phyloP scores from a whole-genome alignment of 23 red algal species.

The Gracilaria domingensis region DNA sequence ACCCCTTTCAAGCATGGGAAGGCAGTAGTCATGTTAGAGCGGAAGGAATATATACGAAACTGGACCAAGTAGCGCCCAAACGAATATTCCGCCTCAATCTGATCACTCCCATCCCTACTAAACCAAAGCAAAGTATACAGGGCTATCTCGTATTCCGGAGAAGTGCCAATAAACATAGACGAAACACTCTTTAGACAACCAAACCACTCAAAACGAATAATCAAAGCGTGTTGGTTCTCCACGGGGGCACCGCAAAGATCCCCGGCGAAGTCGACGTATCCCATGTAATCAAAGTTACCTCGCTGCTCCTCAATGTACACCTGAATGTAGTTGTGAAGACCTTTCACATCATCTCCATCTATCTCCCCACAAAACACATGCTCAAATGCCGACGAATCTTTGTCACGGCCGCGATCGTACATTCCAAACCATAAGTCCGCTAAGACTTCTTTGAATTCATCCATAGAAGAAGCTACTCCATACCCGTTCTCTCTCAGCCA shows the following conservation, averaged over 20 bases:
- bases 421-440: constrained; percentile 68
- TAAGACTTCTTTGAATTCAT: constrained; percentile 41
- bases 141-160: constrained; percentile 83
- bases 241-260: constrained; percentile 30
- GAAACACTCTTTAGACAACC: constrained; percentile 44
- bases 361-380: constrained; percentile 84
- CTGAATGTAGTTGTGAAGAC: constrained; percentile 81
- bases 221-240: constrained; percentile 57
- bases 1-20: not conserved
- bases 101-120: not conserved
- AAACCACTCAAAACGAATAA: constrained; percentile 65
- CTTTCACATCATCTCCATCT: constrained; percentile 63
- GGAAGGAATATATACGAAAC: not conserved
- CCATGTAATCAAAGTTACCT: constrained; percentile 73
- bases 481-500: constrained; percentile 8
- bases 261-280: constrained; percentile 53
- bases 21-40: not conserved
- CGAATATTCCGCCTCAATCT: not conserved
- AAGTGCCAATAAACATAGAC: constrained; percentile 71
- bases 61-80: not conserved
- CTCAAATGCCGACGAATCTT: constrained; percentile 69
- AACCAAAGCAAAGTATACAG: constrained; percentile 70
- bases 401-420: constrained; percentile 9
- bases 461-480: constrained; percentile 9
- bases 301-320: constrained; percentile 66